Evolutionary conservation across 305 asterid species (phyloP).

Genomic region (Plantago lanceolata): DNA sequence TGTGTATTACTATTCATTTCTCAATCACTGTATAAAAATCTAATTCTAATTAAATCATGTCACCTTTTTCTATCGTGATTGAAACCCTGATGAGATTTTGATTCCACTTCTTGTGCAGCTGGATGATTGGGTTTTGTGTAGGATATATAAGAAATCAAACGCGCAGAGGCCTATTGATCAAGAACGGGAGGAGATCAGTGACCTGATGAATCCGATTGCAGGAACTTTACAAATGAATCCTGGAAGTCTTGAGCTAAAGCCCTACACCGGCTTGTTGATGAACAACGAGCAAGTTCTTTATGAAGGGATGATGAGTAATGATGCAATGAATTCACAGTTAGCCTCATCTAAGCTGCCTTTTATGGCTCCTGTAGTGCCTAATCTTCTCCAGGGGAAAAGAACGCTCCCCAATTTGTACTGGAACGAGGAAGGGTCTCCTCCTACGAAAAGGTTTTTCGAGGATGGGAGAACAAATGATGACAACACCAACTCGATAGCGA

Average conservation of each 20-base stretch:
- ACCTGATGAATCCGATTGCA: slow-evolving; percentile 35
- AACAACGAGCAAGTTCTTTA: slow-evolving; percentile 43
- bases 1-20: not conserved
- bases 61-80: no score
- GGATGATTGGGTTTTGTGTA: slow-evolving; percentile 93
- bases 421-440: slow-evolving; percentile 40
- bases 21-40: no score
- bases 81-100: not conserved
- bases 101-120: slow-evolving; percentile 35
- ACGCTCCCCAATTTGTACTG: slow-evolving; percentile 37
- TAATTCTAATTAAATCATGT: no score
- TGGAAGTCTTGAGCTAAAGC: slow-evolving; percentile 25
- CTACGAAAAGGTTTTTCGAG: slow-evolving; percentile 45
- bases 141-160: slow-evolving; percentile 76
- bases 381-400: slow-evolving; percentile 32
- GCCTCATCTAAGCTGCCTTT: slow-evolving; percentile 30
- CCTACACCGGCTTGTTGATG: slow-evolving; percentile 25
- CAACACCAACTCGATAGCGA: slow-evolving; percentile 39
- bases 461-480: slow-evolving; percentile 32
- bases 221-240: slow-evolving; percentile 26
- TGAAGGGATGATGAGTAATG: slow-evolving; percentile 40
- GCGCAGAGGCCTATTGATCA: slow-evolving; percentile 55
- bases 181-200: slow-evolving; percentile 46
- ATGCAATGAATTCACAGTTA: slow-evolving; percentile 22
- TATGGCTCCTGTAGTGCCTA: slow-evolving; percentile 18